Base-by-base conservation (phyloP, 805 yeast species). In the Cyberlindnera petersonii region DNA sequence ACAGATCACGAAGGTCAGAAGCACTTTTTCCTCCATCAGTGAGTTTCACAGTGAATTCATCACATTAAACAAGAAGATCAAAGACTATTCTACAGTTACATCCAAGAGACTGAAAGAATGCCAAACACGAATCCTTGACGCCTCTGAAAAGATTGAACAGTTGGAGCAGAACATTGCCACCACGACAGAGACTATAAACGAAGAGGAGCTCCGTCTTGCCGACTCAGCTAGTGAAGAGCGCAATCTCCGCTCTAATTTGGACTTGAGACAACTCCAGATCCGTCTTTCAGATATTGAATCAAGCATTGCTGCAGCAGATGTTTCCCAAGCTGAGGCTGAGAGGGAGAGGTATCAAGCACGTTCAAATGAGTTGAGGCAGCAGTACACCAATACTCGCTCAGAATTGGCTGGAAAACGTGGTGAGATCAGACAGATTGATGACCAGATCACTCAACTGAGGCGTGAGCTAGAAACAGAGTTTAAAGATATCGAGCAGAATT, bases 351-450 rank as follows among this genome's bases (percentile, higher is more conserved):
- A 82, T 55, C 82, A 84, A 49, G 61, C 67, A 9, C 72, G 75
- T 42, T 72, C 88, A 3, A 59, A 63, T 30, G 50, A 57, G n/a
- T 61, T 88, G 24, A 64, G 72, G 39, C 64, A 65, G 13, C 55
- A 64, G 26, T 75, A 78, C 37, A 70, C 84, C 13, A 61, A 61
- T 4, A 58, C 84, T 29, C 82, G 79, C 44, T 71, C 88, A 1
- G 68, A 67, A 36, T 78, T 84, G 50, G 84, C 95, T 4, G 80
- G 87, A 10, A 83, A 81, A 49, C 60, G 77, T 17, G 99, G 98
- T 16, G 98, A 91, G 59, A 73, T 86, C 28, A 79, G 79, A 44
- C 97, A 91, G 55, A 68, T 93, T 44, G 76, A 79, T 33, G 86
- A 78, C 47, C 96, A 88, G 52, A 70, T 82, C 5, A 61, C 60